Base-by-base conservation (phyloP, 176 grass and related monocot species). In the Cenchrus americanus region DNA sequence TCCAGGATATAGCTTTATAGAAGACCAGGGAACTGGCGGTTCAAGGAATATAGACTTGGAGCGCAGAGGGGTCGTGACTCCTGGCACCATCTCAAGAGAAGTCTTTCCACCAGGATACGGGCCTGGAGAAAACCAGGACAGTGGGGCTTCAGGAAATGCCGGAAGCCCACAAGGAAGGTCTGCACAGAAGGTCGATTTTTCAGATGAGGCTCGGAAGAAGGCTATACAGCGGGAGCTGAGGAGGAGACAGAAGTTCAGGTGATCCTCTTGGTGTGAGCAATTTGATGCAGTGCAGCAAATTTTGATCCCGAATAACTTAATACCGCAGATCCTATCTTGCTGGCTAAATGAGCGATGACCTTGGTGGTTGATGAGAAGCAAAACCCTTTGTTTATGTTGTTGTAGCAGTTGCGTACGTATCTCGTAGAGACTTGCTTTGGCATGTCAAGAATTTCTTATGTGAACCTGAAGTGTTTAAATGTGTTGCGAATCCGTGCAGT, bases 221-320 rank as follows among this genome's bases (percentile, higher is more conserved):
- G 88, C 88, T 54, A 90, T 90, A 87, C 47, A 65, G 52, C 74
- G 84, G 61, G 88, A 87, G 80, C 75, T 92, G 23, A 88, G 83
- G 68, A 85, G 66, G 62, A 75, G 58, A 73, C 85, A 86, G 75
- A 57, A 24, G 12, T 69, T 85, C 47, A 77, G 30, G 26, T 48
- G 51, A 66, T 69, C n/a, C 19, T 40, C 32, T 14, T 26, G 62
- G 6, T 69, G 57, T 61, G 34, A 63, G 37, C 13, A 69, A 77
- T 32, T 19, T 18, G 62, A 89, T 60, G 77, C 62, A 50, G 27
- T 41, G 2, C 62, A 23, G 69, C 53, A 53, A 77, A 34, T 63
- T 85, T 71, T 24, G 73, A 46, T 69, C 24, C 6, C 51, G 18
- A 18, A 62, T 71, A 69, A 13, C 80, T 46, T n/a, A 11, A 24